Evolutionary conservation across 768 basidiomycete genomes (phyloP), one percentile per base, ranked within the genome.

Genomic region (Hortiboletus flavorubellus): DNA sequence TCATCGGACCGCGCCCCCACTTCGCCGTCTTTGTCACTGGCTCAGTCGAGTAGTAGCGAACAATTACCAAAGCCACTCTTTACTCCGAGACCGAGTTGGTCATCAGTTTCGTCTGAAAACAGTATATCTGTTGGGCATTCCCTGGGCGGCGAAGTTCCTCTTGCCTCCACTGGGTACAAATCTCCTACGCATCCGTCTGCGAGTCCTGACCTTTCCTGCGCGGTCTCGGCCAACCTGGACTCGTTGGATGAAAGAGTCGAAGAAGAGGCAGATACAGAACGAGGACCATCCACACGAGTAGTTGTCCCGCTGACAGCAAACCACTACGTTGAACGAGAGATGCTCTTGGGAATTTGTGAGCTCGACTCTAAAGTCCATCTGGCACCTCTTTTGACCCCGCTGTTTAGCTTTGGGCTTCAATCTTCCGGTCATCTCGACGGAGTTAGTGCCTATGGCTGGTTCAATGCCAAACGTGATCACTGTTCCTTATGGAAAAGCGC

Each of bases 391-490:
- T 26, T 68, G 45, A 69, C 56, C 8, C 8, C 18, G 31, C 29
- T 61, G 34, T 55, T 37, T 58, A 91, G 90, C 89, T 14, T 77
- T 91, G 58, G 86, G 87, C 3, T 91, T 90, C 63, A 67, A 70
- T 43, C 70, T 78, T 31, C 88, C 90, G 0, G 70, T 75, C 2
- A 81, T 90, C 51, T 76, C 79, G 9, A 62, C 74, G 0, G 67
- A 73, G 34, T 62, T 80, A n/a, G 50, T 68, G 12, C 77, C 79
- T 2, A 81, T 86, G 80, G 56, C 70, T 39, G 76, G 73, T 15
- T 62, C 77, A 3, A 80, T 92, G 72, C 90, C 90, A 5, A 84
- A 86, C 58, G 79, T 88, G 41, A 83, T 93, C n/a, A 79, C 82
- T 5, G 73, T 93, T 51, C 87, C 87, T 6, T 86, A 85, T 64